Evolutionary conservation across 2,329 filamentous ascomycete genomes (phyloP), one percentile per base, ranked within the genome.

Genomic region (Penicillium sp.): DNA sequence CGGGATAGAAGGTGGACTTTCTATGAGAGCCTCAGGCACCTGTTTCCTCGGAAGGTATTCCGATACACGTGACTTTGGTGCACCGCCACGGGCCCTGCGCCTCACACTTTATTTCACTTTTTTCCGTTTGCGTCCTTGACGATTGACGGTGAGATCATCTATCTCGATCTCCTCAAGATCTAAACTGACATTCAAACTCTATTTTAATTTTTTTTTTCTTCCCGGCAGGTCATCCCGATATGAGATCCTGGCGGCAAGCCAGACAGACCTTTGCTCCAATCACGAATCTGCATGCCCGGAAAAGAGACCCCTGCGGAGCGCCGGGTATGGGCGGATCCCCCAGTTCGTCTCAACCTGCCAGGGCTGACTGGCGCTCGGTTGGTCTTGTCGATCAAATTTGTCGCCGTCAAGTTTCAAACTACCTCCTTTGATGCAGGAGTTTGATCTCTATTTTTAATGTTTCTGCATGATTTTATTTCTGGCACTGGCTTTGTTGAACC

Each of bases 371-470:
- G 36, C 19, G 38, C 29, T 34, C 51, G 43, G 33, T 33, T 48
- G 41, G 44, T 33, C n/a, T 47, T 34, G 55, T 53, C 50, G 54
- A 62, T 60, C 52, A 51, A 50, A 56, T 62, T 60, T 61, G 58
- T 53, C 61, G 54, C 59, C 53, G 39, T 59, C 56, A 53, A 50
- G 59, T 64, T 65, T 65, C 59, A 59, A 60, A 46, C 45, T 52
- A 21, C 40, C 15, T 21, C 29, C 16, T 45, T 29, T 27, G 54
- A 50, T 54, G 45, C 50, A 53, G 34, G 29, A 31, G 6, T 38
- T 34, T 31, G 27, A 39, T 56, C 50, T 57, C 62, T 65, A 63
- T 62, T 60, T 62, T 56, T 63, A 61, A 50, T 29, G 13, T 38
- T 52, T n/a, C 46, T 52, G 43, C 33, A 50, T 49, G 15, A 23